Percentiles rank a stretch among this genome's conserved stretches.
phyloP scores from a whole-genome alignment of 164 flowering plant species.

The Cinnamomum chago region DNA sequence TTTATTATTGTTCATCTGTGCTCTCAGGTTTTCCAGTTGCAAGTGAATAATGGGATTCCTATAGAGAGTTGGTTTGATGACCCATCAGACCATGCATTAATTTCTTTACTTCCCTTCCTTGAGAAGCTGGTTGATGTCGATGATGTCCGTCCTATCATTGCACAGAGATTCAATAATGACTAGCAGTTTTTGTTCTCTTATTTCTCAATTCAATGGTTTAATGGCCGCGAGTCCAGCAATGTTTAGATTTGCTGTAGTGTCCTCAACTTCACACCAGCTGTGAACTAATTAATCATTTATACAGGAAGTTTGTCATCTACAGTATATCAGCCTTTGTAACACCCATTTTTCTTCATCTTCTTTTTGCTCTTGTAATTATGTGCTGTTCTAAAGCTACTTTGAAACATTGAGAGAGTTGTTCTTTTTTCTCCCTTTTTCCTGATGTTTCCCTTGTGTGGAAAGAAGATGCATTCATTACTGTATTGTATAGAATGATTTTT shows the following conservation, averaged over 20 bases:
- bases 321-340: neutral
- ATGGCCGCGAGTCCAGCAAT: constrained; percentile 6
- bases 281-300: neutral
- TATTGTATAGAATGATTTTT: no score
- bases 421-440: no score
- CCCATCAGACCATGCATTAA: constrained; percentile 60
- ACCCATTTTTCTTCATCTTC: neutral
- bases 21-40: constrained; percentile 90
- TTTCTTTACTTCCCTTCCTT: constrained; percentile 67
- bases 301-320: neutral
- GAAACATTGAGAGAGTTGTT: neutral
- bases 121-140: constrained; percentile 72
- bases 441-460: no score
- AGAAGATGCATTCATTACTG: no score
- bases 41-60: constrained; percentile 94
- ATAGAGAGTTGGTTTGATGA: constrained; percentile 91
- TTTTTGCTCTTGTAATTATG: neutral
- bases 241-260: neutral
- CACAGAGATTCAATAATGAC: constrained; percentile 77
- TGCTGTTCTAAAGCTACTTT: neutral
- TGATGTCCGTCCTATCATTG: constrained; percentile 95
- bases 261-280: neutral
- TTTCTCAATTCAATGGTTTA: constrained; percentile 18
- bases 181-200: constrained; percentile 27
- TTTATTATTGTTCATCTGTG: constrained; percentile 6